Conservation (phyloP, 1,139 yeast species). For the Nematodospora anomalae region DNA sequence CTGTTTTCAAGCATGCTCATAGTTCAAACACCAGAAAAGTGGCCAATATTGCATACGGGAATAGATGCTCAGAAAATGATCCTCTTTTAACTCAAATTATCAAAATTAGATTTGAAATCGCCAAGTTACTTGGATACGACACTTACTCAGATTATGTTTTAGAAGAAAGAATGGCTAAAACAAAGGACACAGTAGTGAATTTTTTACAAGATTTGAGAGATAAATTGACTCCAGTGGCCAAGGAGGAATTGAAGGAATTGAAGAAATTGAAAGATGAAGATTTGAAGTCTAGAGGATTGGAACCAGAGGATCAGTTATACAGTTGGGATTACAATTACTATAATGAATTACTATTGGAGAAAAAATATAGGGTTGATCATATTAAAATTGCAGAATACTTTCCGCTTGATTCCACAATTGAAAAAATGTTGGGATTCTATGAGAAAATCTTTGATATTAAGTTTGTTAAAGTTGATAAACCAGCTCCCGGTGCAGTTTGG, state of each 20-base stretch:
- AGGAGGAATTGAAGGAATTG: slow-evolving; percentile 51
- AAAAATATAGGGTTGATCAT: slow-evolving; percentile 69
- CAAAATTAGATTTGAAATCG: slow-evolving; percentile 58
- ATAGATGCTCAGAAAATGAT: slow-evolving; percentile 63
- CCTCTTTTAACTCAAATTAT: slow-evolving; percentile 60
- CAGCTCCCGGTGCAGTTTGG: slow-evolving; percentile 49
- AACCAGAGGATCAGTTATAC: slow-evolving; percentile 47
- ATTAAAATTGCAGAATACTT: slow-evolving; percentile 73
- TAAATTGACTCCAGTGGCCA: slow-evolving; percentile 60
- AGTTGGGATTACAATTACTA: slow-evolving; percentile 77
- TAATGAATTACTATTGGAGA: slow-evolving; percentile 62
- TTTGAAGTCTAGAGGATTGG: slow-evolving; percentile 40
- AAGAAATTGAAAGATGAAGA: slow-evolving; percentile 56
- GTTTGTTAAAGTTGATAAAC: slow-evolving; percentile 52
- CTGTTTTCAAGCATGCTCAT: slow-evolving; percentile 71
- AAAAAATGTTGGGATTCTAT: slow-evolving; percentile 67
- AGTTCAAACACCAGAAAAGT: slow-evolving; percentile 61
- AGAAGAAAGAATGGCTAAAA: slow-evolving; percentile 80
- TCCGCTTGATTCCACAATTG: slow-evolving; percentile 68
- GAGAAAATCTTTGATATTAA: slow-evolving; percentile 67
- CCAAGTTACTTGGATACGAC: slow-evolving; percentile 62
- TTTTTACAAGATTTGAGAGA: slow-evolving; percentile 62
- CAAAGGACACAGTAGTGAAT: slow-evolving; percentile 53
- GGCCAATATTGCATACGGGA: slow-evolving; percentile 66
- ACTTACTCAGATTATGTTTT: slow-evolving; percentile 68